phyloP scores from a whole-genome alignment of 495 filamentous ascomycete genomes.

The Aspergillus bertholletiae region DNA sequence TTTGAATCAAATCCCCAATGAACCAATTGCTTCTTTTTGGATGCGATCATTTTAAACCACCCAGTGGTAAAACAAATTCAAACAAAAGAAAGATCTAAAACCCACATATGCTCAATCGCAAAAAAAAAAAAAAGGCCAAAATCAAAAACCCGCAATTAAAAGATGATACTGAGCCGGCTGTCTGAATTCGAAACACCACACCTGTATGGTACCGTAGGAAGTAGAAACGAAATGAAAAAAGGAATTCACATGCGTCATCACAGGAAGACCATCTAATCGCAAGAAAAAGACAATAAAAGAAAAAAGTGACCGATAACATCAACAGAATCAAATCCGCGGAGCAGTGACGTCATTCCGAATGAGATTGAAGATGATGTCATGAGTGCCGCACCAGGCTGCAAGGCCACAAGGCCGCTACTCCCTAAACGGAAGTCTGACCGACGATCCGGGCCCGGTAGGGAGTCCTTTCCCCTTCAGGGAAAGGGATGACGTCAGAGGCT shows the following conservation, averaged over 20 bases:
- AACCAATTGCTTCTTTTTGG: slow-evolving; percentile 16
- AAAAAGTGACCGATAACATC: not conserved
- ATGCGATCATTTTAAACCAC: slow-evolving; percentile 15
- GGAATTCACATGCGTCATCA: slow-evolving; percentile 16
- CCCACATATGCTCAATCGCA: slow-evolving; percentile 3
- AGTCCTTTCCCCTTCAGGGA: slow-evolving; percentile 16
- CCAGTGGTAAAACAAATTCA: slow-evolving; percentile 3
- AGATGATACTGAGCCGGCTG: slow-evolving; percentile 11
- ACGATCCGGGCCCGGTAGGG: slow-evolving; percentile 15
- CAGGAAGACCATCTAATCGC: not conserved
- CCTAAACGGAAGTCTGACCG: slow-evolving; percentile 13
- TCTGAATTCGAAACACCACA: slow-evolving; percentile 1
- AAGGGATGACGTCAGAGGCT: slow-evolving; percentile 26
- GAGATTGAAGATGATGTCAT: slow-evolving; percentile 20
- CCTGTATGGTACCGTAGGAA: slow-evolving; percentile 12
- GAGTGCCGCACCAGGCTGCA: slow-evolving; percentile 10
- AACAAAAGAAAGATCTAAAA: slow-evolving; percentile 8
- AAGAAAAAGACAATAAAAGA: slow-evolving; percentile 1
- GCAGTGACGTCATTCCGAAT: slow-evolving; percentile 4
- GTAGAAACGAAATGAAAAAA: slow-evolving; percentile 2
- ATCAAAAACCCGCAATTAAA: too few relatives aligned
- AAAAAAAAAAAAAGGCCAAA: not conserved
- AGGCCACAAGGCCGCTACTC: slow-evolving; percentile 4
- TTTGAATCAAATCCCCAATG: slow-evolving; percentile 1
- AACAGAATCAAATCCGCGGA: not conserved